Evolutionary conservation across 306 rosid genomes (phyloP).

Genomic region (Dalbergia cultrata): DNA sequence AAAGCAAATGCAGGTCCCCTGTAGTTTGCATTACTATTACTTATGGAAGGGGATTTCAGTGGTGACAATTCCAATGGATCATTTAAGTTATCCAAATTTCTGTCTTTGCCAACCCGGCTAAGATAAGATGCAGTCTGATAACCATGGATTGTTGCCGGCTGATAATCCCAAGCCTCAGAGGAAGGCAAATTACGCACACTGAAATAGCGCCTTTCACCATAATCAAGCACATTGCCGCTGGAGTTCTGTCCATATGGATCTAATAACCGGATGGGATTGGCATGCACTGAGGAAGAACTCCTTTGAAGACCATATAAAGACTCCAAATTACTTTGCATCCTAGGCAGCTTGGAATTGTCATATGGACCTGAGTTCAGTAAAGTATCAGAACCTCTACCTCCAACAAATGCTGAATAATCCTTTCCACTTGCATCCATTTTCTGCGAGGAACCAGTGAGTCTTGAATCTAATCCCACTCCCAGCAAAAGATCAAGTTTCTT

Average conservation of each 20-base stretch:
- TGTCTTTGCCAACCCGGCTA: constrained; percentile 58
- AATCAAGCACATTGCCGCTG: constrained; percentile 51
- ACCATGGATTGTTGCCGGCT: constrained; percentile 87
- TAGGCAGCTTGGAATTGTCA: constrained; percentile 66
- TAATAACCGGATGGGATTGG: constrained; percentile 60
- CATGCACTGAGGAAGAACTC: constrained; percentile 62
- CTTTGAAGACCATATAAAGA: constrained; percentile 65
- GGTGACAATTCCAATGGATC: constrained; percentile 59
- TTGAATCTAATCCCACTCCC: constrained; percentile 66
- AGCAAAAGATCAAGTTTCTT: constrained; percentile 71
- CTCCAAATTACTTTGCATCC: constrained; percentile 67
- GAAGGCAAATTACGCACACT: constrained; percentile 77
- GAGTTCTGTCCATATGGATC: constrained; percentile 68
- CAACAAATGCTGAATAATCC: constrained; percentile 57
- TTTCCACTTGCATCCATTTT: constrained; percentile 65
- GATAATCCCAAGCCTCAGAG: constrained; percentile 72
- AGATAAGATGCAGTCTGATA: constrained; percentile 74
- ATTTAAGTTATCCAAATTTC: constrained; percentile 62
- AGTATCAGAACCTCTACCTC: constrained; percentile 66
- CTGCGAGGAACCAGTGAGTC: constrained; percentile 51
- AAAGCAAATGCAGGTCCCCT: constrained; percentile 66
- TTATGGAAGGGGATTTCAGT: constrained; percentile 58
- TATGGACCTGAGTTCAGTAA: constrained; percentile 56
- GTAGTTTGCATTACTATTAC: constrained; percentile 55
- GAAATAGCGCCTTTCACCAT: constrained; percentile 71